Percentiles rank a stretch among this genome's conserved stretches.
Conservation (phyloP, 2,329 filamentous ascomycete species). For the Pseudocercospora eumusae region DNA sequence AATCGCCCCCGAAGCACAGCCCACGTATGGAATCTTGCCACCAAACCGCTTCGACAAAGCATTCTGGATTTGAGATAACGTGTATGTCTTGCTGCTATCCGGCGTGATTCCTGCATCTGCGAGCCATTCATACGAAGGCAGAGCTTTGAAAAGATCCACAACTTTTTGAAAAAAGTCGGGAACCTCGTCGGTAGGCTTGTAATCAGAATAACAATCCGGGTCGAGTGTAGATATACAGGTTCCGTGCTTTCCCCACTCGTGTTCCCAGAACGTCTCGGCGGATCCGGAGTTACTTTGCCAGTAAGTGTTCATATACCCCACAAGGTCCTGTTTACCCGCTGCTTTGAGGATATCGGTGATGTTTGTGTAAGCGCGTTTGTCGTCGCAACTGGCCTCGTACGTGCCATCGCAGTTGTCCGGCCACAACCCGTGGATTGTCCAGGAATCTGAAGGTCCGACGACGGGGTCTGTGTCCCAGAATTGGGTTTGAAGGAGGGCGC, state of each 20-base stretch:
- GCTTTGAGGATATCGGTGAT: constrained; percentile 63
- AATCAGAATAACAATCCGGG: constrained; percentile 62
- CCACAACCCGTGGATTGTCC: constrained; percentile 71
- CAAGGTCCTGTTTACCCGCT: constrained; percentile 56
- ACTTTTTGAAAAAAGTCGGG: constrained; percentile 69
- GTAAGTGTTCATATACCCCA: constrained; percentile 68
- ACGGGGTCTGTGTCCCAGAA: constrained; percentile 72
- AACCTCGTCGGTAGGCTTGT: constrained; percentile 62
- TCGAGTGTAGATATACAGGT: constrained; percentile 71
- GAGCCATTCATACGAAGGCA: constrained; percentile 66
- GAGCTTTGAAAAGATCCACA: constrained; percentile 64
- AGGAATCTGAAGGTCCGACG: constrained; percentile 67
- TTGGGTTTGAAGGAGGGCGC: constrained; percentile 71
- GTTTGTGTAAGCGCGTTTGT: constrained; percentile 62
- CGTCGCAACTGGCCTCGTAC: constrained; percentile 67
- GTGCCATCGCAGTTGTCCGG: constrained; percentile 65
- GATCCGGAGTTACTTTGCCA: constrained; percentile 70
- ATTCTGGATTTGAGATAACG: constrained; percentile 58
- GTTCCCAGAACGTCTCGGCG: constrained; percentile 65
- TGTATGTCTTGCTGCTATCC: constrained; percentile 59
- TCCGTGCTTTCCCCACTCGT: constrained; percentile 73
- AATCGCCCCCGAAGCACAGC: constrained; percentile 53
- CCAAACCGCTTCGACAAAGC: constrained; percentile 58
- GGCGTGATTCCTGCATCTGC: constrained; percentile 62
- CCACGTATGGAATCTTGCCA: constrained; percentile 60